Evolutionary conservation across 73 alveolate genomes (phyloP).

Genomic region (Urostyla sp.): DNA sequence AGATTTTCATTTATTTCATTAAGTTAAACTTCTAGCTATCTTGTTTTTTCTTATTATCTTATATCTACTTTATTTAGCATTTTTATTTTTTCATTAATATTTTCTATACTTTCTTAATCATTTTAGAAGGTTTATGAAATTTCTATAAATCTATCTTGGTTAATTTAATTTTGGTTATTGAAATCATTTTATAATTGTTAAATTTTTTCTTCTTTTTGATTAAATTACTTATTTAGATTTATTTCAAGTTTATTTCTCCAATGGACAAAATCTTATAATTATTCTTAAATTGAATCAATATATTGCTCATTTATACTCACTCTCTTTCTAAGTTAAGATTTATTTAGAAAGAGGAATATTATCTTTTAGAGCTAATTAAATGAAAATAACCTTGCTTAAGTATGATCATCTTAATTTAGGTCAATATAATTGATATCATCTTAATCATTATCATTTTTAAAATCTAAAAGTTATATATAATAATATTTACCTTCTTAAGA

Average conservation of each 20-base stretch:
- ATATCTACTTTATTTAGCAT: background rate
- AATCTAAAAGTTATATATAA: background rate
- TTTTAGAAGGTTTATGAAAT: background rate
- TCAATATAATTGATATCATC: background rate
- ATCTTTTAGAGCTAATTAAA: background rate
- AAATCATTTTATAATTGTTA: background rate
- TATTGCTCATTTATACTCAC: background rate
- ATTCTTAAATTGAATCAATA: background rate
- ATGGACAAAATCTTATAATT: background rate
- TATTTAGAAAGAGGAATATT: background rate
- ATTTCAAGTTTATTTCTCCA: background rate
- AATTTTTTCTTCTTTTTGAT: background rate
- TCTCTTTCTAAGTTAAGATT: background rate
- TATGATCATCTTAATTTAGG: background rate
- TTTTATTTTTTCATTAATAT: background rate
- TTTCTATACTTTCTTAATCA: background rate
- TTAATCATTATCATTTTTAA: slow-evolving; percentile 1
- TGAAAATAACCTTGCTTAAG: slow-evolving; percentile 8
- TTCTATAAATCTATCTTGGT: too few species aligned
- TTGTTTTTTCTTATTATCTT: too few species aligned
- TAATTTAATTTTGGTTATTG: too few species aligned
- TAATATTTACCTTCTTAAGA: background rate
- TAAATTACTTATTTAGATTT: background rate
- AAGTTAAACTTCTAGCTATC: background rate
- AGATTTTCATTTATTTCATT: background rate